Evolutionary conservation across 2,329 filamentous ascomycete genomes (phyloP), one percentile per base, ranked within the genome.

Genomic region (Ophiostoma australiae): DNA sequence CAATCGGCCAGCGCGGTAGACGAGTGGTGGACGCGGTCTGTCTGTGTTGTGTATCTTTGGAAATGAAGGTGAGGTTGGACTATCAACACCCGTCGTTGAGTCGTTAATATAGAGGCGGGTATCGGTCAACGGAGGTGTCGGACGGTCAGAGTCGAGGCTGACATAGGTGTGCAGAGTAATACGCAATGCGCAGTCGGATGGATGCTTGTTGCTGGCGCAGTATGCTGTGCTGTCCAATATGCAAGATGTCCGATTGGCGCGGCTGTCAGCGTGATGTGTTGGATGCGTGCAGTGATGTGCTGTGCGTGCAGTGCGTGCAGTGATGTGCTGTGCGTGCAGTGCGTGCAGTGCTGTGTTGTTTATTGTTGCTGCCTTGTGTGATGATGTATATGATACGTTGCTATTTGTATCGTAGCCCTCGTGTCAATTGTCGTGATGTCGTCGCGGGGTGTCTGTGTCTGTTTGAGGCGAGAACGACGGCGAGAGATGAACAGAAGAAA

Each of bases 161-260:
- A n/a, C 31, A 65, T 65, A n/a, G 33, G 39, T 20, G 61, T 35
- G 58, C 58, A 63, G 27, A 33, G 27, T 20, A 63, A 63, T 33
- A 33, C 27, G 55, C 55, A 35, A 27, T 33, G 58, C 58, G 58
- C 58, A 63, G 58, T 63, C 27, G 27, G 58, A 63, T 63, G 58
- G 58, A 33, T 31, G 58, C 58, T 61, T 33, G 11, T 17, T 33
- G 58, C 6, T 58, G 52, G 52, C 52, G 52, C 52, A 58, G 52
- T 35, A 63, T 63, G 58, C 27, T 63, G 58, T 63, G 27, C 58
- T 63, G 58, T 33, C 27, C 27, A 33, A 27, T 63, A 63, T 63
- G 58, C 58, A 63, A 63, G 58, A 63, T 63, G 58, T 8, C 58
- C 58, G 58, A 63, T 63, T 63, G 58, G 27, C 58, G 58, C 27